Evolutionary conservation across 2,329 filamentous ascomycete species (phyloP), one percentile per base, ranked within the genome.

Genomic region (Nigrospora osmanthi): DNA sequence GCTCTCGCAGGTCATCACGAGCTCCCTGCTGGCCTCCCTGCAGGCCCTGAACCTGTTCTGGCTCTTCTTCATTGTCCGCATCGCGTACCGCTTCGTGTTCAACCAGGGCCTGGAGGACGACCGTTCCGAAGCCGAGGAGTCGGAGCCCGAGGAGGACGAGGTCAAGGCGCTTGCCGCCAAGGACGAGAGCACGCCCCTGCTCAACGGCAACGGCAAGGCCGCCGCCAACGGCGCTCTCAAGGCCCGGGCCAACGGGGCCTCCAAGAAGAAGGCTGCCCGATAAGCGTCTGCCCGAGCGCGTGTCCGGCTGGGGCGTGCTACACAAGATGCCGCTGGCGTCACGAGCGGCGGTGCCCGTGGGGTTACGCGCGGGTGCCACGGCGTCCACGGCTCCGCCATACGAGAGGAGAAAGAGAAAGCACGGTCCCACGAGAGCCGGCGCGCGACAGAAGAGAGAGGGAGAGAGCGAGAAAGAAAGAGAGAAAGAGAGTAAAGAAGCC

Each of bases 1-100:
- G 58, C 66, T 90, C 48, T 73, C 78, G 28, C 83, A 88, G 60
- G 69, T 71, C 61, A 88, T 90, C 56, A 83, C 84, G 11, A 71
- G 81, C 10, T 54, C 58, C 3, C 73, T 91, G 23, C 75, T 91
- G 7, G 72, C 79, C 4, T 70, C 73, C 4, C 72, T 91, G 32
- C 87, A 91, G 64, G 78, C 80, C 1, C 73, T 91, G 43, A 91
- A 91, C 61, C 63, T 90, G 11, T 89, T 90, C 67, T 91, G 87
- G 87, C 76, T 89, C 47, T 87, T 82, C 65, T 80, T 84, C 64
- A 89, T 91, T 56, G 61, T 85, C 47, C 75, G 85, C 52, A 88
- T 90, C 52, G 83, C 83, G 39, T 87, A 82, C 56, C 75, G 85
- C 47, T 85, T 87, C 53, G 68, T 85, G 15, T 71, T 77, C 36